Percentiles rank a stretch among this genome's conserved stretches.
phyloP scores from a whole-genome alignment of 2,329 filamentous ascomycete genomes.

The Sclerotinia spermophila region DNA sequence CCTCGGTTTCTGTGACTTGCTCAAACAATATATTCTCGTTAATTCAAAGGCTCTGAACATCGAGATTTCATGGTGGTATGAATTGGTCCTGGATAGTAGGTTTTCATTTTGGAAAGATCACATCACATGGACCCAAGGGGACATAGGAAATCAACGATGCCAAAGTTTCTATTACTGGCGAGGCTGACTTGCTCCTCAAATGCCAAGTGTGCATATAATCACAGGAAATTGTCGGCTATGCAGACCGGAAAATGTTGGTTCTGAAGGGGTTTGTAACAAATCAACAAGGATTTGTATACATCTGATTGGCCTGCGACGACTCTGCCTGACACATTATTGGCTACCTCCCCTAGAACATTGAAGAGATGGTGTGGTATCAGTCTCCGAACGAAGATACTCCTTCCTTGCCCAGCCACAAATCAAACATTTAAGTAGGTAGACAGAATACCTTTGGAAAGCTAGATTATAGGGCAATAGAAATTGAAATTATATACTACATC shows the following conservation, averaged over 20 bases:
- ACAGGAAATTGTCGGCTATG: background rate
- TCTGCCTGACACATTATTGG: background rate
- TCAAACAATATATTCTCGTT: background rate
- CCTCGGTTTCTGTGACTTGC: background rate
- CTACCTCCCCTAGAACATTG: background rate
- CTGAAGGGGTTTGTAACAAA: background rate
- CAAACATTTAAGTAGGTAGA: background rate
- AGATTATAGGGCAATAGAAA: background rate
- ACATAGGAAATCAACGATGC: background rate
- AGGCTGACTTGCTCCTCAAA: background rate
- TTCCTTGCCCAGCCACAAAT: background rate
- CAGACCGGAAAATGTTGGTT: background rate
- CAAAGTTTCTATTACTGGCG: background rate
- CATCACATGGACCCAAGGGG: background rate
- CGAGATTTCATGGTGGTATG: background rate
- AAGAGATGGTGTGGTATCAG: background rate
- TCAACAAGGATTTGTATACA: background rate
- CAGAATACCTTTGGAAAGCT: background rate
- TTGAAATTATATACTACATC: background rate
- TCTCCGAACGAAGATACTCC: background rate
- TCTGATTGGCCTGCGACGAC: background rate
- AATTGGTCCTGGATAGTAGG: background rate
- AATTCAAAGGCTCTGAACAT: background rate
- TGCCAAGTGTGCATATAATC: constrained; percentile 8
- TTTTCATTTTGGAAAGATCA: background rate